Base-by-base conservation (phyloP, 441 rosid species). In the Omphalea diandra region DNA sequence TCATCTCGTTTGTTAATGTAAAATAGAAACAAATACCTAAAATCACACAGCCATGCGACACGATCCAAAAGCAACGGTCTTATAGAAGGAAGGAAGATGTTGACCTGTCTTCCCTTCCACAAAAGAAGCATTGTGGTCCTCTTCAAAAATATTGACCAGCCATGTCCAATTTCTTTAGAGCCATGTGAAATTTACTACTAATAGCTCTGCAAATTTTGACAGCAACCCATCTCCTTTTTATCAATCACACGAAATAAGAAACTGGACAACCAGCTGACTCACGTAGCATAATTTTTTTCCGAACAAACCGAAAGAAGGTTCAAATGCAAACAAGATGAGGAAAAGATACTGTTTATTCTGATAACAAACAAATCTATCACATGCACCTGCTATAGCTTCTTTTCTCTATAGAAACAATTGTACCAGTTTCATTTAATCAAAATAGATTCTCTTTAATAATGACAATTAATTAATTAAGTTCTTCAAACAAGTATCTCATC, bases 1-100 rank as follows among this genome's bases (percentile, higher is more conserved):
- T n/a, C n/a, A n/a, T n/a, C n/a, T n/a, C n/a, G n/a, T n/a, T n/a
- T n/a, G n/a, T n/a, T n/a, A n/a, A n/a, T n/a, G n/a, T n/a, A n/a
- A n/a, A n/a, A n/a, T n/a, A n/a, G n/a, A n/a, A n/a, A n/a, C n/a
- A n/a, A n/a, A n/a, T n/a, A n/a, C n/a, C n/a, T n/a, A n/a, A n/a
- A n/a, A 10, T 40, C 20, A 20, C 24, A 20, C 3, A 20, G 11
- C 2, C 44, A 14, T 32, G 64, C 33, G 65, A 71, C 79, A 71
- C 20, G 75, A 76, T 76, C 75, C 79, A n/a, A 46, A 54, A 20
- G 60, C 69, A 61, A 61, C 72, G 75, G 53, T 26, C 35, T 18
- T 8, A 55, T 44, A 1, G 58, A 60, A 43, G 8, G 47, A 38
- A 67, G 55, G 35, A 53, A 54, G 61, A 59, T 76, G 68, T 35